Conservation (phyloP, 164 flowering plant genomes). For the Stephania cephalantha region DNA sequence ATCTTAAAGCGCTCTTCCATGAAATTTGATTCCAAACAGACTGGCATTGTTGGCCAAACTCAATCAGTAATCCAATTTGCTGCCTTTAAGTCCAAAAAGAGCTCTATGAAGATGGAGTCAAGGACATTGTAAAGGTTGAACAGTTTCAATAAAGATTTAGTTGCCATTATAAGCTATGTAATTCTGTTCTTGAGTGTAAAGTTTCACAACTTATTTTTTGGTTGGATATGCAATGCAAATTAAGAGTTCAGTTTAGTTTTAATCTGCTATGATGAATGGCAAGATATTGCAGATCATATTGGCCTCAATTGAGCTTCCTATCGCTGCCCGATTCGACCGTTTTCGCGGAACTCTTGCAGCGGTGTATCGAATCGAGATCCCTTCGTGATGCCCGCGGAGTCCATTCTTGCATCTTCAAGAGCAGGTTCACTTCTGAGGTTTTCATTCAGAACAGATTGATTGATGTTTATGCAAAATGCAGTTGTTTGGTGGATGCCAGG, state of each 20-base stretch:
- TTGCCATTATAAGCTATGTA: background rate
- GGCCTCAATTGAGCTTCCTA: constrained; percentile 1
- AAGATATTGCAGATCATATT: background rate
- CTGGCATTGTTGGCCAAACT: constrained; percentile 22
- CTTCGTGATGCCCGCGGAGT: background rate
- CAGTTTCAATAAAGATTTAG: background rate
- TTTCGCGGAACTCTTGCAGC: background rate
- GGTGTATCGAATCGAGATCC: constrained; percentile 1
- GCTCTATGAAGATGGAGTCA: constrained; percentile 33
- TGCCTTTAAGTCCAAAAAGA: constrained; percentile 58
- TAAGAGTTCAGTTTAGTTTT: no score
- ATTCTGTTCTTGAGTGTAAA: background rate
- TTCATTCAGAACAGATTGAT: constrained; percentile 7
- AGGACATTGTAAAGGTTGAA: constrained; percentile 19
- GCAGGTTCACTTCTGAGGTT: constrained; percentile 1
- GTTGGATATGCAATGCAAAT: background rate
- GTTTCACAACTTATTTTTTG: background rate
- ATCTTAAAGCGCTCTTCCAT: constrained; percentile 52
- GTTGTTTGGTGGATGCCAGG: background rate
- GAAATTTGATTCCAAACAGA: constrained; percentile 20
- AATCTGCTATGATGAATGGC: background rate
- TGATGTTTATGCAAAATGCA: constrained; percentile 7
- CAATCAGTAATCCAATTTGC: constrained; percentile 46
- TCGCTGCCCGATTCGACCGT: background rate
- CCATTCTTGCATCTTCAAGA: constrained; percentile 5